A percentile compares a stretch with the other conserved stretches of the same genome.
Evolutionary conservation across 257 asterid species (phyloP).

Genomic region (Voacanga thouarsii): DNA sequence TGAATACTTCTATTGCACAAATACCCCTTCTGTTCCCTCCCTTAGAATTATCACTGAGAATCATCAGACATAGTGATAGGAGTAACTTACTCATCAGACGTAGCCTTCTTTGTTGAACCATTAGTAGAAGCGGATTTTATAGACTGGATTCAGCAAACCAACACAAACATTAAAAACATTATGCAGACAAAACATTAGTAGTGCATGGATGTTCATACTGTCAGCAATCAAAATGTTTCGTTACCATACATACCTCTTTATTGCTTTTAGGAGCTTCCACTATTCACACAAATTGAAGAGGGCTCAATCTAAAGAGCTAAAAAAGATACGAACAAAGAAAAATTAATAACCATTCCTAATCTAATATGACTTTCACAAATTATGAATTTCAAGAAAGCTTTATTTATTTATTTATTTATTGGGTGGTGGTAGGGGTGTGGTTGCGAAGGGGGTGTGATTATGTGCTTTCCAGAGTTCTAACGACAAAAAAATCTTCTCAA

Average conservation of each 20-base stretch:
- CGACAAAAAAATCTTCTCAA: neutral
- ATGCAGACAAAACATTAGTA: too few species aligned
- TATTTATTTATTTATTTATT: too few species aligned
- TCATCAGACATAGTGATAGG: neutral
- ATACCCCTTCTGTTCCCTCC: neutral
- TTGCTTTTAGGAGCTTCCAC: slow-evolving; percentile 58
- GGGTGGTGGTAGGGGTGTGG: too few species aligned
- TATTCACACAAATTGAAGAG: slow-evolving; percentile 61
- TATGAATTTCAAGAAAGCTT: neutral
- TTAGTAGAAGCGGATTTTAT: slow-evolving; percentile 35
- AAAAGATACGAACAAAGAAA: slow-evolving; percentile 14
- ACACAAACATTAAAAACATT: too few species aligned
- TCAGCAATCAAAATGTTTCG: neutral
- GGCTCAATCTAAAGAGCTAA: slow-evolving; percentile 83
- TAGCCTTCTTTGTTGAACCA: slow-evolving; percentile 30
- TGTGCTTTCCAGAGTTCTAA: neutral
- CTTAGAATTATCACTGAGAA: neutral
- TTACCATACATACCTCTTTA: slow-evolving; percentile 71
- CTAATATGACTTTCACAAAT: neutral
- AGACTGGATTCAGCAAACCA: slow-evolving; percentile 30
- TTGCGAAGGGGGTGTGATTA: rapidly evolving
- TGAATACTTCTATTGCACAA: neutral
- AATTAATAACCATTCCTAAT: neutral
- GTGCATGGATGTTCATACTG: neutral
- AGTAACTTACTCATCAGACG: slow-evolving; percentile 45